phyloP scores from a whole-genome alignment of 176 grass and related monocot species.

The Eleusine coracana region DNA sequence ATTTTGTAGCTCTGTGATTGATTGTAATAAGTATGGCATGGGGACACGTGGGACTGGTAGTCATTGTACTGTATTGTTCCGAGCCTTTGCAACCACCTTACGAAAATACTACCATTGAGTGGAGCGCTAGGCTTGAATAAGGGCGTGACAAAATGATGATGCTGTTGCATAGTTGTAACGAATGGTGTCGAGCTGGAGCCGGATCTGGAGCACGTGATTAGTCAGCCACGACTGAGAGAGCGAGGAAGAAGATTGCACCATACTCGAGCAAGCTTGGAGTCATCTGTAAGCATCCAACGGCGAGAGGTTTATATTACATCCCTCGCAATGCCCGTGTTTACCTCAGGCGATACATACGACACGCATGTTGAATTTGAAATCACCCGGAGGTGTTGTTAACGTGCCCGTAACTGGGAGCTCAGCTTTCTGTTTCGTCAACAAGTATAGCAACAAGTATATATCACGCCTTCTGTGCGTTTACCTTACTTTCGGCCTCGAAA shows the following conservation, averaged over 20 bases:
- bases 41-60: too few species aligned
- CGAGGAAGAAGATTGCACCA: background rate
- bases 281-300: background rate
- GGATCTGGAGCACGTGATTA: background rate
- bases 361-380: background rate
- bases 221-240: background rate
- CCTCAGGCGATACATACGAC: too few species aligned
- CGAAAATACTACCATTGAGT: background rate
- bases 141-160: conserved; percentile 1
- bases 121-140: background rate
- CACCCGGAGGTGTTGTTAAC: background rate
- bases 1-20: too few species aligned
- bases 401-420: background rate
- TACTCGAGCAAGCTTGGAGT: background rate
- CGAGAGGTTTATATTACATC: background rate
- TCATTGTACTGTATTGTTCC: background rate
- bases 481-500: background rate
- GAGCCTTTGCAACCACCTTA: background rate
- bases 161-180: background rate
- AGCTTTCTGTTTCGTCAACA: background rate
- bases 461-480: background rate
- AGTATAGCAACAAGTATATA: background rate
- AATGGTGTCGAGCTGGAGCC: background rate
- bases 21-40: too few species aligned
- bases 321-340: background rate